Evolutionary conservation across 169 alveolate genomes (phyloP), one percentile per base, ranked within the genome.

Genomic region (Babesia sp.): DNA sequence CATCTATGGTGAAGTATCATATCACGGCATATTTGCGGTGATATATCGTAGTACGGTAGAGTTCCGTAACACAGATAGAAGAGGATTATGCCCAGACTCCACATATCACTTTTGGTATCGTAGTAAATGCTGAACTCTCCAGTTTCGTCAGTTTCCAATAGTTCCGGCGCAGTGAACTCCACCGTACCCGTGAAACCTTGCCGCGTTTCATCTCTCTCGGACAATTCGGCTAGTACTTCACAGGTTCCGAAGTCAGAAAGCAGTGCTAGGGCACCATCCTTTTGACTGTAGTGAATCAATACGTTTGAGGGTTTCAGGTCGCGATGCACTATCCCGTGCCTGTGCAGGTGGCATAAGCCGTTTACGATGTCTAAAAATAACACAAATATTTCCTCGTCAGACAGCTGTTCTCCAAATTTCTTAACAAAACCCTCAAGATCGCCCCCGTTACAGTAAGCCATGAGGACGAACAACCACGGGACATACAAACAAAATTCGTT

Each of bases 371-470:
- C 91, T 48, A 85, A 68, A 53, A 93, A 50, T 33, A 89, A 46
- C 5, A 66, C 71, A 48, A 46, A 59, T 44, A 81, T 50, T 31
- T 75, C 89, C 14, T 63, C 72, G 41, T 73, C 83, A 12, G 48
- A 26, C n/a, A 73, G 59, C 37, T 58, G 28, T 18, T 22, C 69
- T 11, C 67, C 45, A 41, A 58, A 42, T 20, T 37, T 51, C 71
- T 64, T 61, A 18, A 85, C 61, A 34, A 78, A 60, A 16, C 45
- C 41, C 46, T 86, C 86, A 22, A 86, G 56, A 51, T 84, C 87
- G 1, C 93, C 94, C 0, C 93, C 93, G 60, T 91, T 91, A 77
- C 94, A 90, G 74, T 86, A 91, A 71, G 90, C 95, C 95, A 91
- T 91, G 36, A 91, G 75, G 45, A 90, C 90, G 75, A 91, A 91